Base-by-base conservation (phyloP, 352 stramenopile genomes). In the Pythium vanterpoolii region DNA sequence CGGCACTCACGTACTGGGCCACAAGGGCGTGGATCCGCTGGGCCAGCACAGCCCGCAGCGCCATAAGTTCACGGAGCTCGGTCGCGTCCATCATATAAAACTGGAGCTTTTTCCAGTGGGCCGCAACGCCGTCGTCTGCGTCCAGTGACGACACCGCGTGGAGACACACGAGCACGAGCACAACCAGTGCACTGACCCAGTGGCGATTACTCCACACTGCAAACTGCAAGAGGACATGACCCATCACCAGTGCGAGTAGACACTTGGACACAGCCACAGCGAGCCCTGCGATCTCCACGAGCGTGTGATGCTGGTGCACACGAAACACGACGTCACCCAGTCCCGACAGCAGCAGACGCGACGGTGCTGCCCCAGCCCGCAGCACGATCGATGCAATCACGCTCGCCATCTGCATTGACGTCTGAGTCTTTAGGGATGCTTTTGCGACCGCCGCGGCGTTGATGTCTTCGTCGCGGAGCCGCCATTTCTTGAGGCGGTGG, bases 11-110 rank as follows among this genome's bases (percentile, higher is more conserved):
- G 56, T 88, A 90, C 36, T 78, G 76, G 3, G 76, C 77, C 10
- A 88, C 76, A 53, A 90, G 75, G 21, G 77, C 69, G 68, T 88
- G 80, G 45, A 90, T 88, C 33, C 69, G 83, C 3, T 76, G 77
- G 5, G 77, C 77, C 16, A 90, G 61, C 28, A 83, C 66, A 0
- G 71, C 74, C 9, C 80, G 77, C 11, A 74, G 80, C 21, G 79
- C 66, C 53, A 82, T 85, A 27, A 90, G 61, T 51, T 82, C 69
- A 1, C 63, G 68, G 55, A 76, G 73, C 40, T 86, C 76, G 0
- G 72, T 61, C 3, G 68, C 40, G 66, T 88, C 80, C 77, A 90
- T 88, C 5, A 90, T 55, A 56, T 90, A 87, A 36, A 90, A 87
- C 66, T 90, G 80, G 21, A 79, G 64, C 57, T 87, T 87, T 57